A percentile compares a stretch with the other conserved stretches of the same genome.
phyloP scores from a whole-genome alignment of 2,329 filamentous ascomycete species.

The Lachnellula cervina region DNA sequence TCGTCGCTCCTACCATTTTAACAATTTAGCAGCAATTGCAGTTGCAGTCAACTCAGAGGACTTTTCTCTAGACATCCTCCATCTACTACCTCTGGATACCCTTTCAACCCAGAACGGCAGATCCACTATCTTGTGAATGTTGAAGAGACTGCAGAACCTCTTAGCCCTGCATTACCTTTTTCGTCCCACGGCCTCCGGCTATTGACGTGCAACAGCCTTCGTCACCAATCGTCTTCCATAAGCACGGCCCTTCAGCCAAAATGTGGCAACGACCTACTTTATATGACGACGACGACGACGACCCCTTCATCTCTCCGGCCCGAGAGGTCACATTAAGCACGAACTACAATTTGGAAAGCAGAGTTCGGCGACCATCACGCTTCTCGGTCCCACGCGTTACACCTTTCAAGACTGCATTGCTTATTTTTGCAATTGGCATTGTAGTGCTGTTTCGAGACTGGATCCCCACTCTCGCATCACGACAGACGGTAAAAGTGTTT shows the following conservation, averaged over 20 bases:
- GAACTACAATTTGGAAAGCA: slow-evolving; percentile 17
- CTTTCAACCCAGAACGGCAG: no score
- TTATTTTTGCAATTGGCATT: slow-evolving; percentile 9
- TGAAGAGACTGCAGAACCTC: no score
- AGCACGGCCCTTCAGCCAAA: background rate
- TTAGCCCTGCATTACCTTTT: background rate
- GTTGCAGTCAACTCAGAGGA: no score
- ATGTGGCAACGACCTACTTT: slow-evolving; percentile 18
- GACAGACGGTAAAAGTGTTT: background rate
- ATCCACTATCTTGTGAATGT: no score
- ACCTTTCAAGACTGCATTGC: slow-evolving; percentile 9
- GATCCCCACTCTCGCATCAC: background rate
- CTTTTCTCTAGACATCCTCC: no score
- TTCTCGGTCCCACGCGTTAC: slow-evolving; percentile 18
- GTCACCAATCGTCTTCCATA: background rate
- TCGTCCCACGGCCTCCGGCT: background rate
- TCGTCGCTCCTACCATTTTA: no score
- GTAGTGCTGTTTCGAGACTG: slow-evolving; percentile 9
- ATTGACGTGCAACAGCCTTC: no score
- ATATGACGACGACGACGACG: slow-evolving; percentile 23
- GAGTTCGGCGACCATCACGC: slow-evolving; percentile 13
- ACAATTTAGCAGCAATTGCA: no score
- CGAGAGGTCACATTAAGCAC: slow-evolving; percentile 3
- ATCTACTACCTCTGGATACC: no score
- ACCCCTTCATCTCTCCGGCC: slow-evolving; percentile 22